These are phyloP conservation scores for Pythium phragmitis DNA, from an alignment of 352 stramenopile species.

Conservation along the genomic window DNA sequence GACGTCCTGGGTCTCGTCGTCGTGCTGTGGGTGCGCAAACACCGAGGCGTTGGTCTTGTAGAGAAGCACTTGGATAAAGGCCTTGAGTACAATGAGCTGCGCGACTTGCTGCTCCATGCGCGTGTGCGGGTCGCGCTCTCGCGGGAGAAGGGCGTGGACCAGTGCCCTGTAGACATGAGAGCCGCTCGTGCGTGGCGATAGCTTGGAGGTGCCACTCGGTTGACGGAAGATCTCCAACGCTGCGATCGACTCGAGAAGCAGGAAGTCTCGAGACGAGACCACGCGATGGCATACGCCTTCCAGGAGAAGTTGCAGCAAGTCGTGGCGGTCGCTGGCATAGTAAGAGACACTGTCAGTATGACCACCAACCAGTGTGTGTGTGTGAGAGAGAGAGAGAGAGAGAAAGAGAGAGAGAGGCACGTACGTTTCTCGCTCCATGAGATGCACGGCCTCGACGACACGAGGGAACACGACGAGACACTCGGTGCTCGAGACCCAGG, in stretches of 20 bases:
- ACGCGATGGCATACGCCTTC: slow-evolving; percentile 22
- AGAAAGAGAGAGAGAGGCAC: slow-evolving; percentile 9
- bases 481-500: slow-evolving; percentile 48
- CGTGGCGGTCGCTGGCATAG: slow-evolving; percentile 24
- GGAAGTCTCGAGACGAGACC: slow-evolving; percentile 22
- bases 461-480: slow-evolving; percentile 48
- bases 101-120: slow-evolving; percentile 38
- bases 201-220: slow-evolving; percentile 23
- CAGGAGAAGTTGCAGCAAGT: slow-evolving; percentile 31
- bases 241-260: slow-evolving; percentile 28
- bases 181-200: slow-evolving; percentile 23
- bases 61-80: slow-evolving; percentile 52
- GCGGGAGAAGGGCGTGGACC: slow-evolving; percentile 42
- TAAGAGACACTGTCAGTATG: background rate
- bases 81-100: slow-evolving; percentile 62
- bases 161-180: slow-evolving; percentile 37
- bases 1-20: slow-evolving; percentile 25
- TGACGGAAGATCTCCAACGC: slow-evolving; percentile 29
- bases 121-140: slow-evolving; percentile 4
- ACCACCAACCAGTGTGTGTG: too few species aligned
- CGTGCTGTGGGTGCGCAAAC: slow-evolving; percentile 13
- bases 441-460: slow-evolving; percentile 55
- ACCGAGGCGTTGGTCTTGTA: slow-evolving; percentile 35
- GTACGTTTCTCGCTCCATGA: slow-evolving; percentile 63
- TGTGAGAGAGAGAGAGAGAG: too few species aligned